Conservation (phyloP, 495 filamentous ascomycete genomes). For the Aspergillus coremiiformis region DNA sequence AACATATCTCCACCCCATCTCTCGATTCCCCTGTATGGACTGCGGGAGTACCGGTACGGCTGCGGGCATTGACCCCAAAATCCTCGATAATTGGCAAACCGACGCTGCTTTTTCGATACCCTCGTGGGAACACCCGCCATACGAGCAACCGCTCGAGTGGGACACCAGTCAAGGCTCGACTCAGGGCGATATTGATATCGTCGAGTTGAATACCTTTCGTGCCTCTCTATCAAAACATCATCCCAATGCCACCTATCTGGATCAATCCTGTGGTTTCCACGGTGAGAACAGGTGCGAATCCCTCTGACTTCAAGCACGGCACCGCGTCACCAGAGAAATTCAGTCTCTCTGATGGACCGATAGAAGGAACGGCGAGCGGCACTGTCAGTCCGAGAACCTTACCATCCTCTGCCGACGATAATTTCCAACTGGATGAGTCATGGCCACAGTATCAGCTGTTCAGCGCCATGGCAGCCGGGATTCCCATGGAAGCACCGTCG, state of each 20-base stretch:
- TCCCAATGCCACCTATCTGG: constrained; percentile 15
- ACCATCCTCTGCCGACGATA: constrained; percentile 40
- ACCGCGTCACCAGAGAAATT: constrained; percentile 28
- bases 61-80: constrained; percentile 46
- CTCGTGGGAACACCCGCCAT: constrained; percentile 35
- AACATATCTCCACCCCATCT: background rate
- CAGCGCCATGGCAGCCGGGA: constrained; percentile 28
- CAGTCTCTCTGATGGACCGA: constrained; percentile 23
- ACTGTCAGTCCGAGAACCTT: constrained; percentile 38
- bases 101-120: constrained; percentile 32
- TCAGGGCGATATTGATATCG: constrained; percentile 35
- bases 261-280: constrained; percentile 20
- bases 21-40: constrained; percentile 38
- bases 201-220: constrained; percentile 28
- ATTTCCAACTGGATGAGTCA: constrained; percentile 36
- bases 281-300: constrained; percentile 24
- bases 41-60: constrained; percentile 34
- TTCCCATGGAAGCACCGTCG: constrained; percentile 31
- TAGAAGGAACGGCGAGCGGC: constrained; percentile 34
- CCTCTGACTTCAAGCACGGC: constrained; percentile 19
- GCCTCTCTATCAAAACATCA: constrained; percentile 22
- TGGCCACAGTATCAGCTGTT: constrained; percentile 39
- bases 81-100: constrained; percentile 40
- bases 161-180: constrained; percentile 41
- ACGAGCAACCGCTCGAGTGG: constrained; percentile 39